phyloP scores from a whole-genome alignment of 108 stramenopile species.

The Skeletonema costatum region DNA sequence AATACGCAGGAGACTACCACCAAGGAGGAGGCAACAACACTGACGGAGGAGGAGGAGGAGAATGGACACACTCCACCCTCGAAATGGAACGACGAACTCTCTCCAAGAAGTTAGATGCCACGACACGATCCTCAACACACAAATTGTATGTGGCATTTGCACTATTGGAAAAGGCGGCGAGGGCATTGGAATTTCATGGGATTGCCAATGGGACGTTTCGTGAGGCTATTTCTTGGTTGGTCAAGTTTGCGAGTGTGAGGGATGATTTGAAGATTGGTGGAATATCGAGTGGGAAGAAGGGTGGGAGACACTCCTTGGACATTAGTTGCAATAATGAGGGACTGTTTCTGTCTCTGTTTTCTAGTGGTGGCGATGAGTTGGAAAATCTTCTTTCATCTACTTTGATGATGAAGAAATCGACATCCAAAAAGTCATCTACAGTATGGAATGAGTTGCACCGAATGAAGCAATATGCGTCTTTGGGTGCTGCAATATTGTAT shows the following conservation, averaged over 20 bases:
- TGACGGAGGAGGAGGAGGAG: neutral
- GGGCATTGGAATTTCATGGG: slow-evolving; percentile 8
- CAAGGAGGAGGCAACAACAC: neutral
- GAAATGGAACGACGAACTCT: slow-evolving; percentile 14
- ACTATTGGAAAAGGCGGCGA: slow-evolving; percentile 17
- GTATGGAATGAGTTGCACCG: slow-evolving; percentile 18
- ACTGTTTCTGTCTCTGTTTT: neutral
- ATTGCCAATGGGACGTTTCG: slow-evolving; percentile 3
- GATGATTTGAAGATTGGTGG: slow-evolving; percentile 31
- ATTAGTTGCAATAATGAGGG: neutral
- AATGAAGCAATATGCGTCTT: slow-evolving; percentile 35
- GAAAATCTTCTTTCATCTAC: neutral
- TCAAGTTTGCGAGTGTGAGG: slow-evolving; percentile 18
- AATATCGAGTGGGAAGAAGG: slow-evolving; percentile 12
- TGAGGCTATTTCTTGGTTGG: slow-evolving; percentile 11
- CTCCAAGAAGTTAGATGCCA: slow-evolving; percentile 12
- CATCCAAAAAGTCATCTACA: slow-evolving; percentile 1
- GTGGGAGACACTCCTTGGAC: neutral
- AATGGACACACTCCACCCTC: slow-evolving; percentile 14
- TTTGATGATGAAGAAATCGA: neutral
- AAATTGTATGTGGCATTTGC: slow-evolving; percentile 33
- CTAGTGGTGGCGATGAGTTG: neutral
- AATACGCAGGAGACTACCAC: neutral
- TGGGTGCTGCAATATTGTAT: slow-evolving; percentile 30
- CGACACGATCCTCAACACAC: slow-evolving; percentile 2